These are phyloP conservation scores for Singerocomus rubriflavus DNA, from an alignment of 1,284 basidiomycete genomes.

Conservation along the genomic window DNA sequence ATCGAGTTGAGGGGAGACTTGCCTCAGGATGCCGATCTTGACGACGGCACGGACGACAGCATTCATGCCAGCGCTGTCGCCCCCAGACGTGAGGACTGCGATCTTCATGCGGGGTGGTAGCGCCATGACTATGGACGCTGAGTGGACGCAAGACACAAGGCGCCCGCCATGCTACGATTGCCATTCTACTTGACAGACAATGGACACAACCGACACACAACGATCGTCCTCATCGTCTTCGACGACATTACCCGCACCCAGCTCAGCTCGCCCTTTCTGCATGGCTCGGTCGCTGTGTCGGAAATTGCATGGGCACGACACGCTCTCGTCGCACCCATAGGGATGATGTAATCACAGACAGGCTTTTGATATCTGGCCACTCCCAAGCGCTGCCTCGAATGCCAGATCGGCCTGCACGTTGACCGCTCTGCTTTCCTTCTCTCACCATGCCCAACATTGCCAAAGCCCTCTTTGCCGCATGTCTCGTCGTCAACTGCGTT, in stretches of 20 bases:
- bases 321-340: background rate
- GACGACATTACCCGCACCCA: background rate
- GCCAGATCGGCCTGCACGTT: constrained; percentile 5
- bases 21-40: constrained; percentile 87
- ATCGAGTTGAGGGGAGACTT: constrained; percentile 27
- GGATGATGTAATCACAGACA: constrained; percentile 13
- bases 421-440: background rate
- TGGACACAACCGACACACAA: background rate
- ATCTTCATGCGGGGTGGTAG: constrained; percentile 58
- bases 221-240: background rate
- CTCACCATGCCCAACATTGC: constrained; percentile 39
- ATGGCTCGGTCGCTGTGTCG: constrained; percentile 5
- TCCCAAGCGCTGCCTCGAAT: constrained; percentile 1
- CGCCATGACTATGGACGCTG: background rate
- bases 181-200: no score
- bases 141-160: background rate
- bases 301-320: constrained; percentile 3
- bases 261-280: background rate
- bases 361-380: background rate
- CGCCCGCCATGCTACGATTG: background rate
- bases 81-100: constrained; percentile 93
- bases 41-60: constrained; percentile 91
- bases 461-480: constrained; percentile 48
- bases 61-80: constrained; percentile 98
- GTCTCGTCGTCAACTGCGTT: constrained; percentile 52